Evolutionary conservation across 2,329 filamentous ascomycete genomes (phyloP).

Genomic region (Phialophora expanda): DNA sequence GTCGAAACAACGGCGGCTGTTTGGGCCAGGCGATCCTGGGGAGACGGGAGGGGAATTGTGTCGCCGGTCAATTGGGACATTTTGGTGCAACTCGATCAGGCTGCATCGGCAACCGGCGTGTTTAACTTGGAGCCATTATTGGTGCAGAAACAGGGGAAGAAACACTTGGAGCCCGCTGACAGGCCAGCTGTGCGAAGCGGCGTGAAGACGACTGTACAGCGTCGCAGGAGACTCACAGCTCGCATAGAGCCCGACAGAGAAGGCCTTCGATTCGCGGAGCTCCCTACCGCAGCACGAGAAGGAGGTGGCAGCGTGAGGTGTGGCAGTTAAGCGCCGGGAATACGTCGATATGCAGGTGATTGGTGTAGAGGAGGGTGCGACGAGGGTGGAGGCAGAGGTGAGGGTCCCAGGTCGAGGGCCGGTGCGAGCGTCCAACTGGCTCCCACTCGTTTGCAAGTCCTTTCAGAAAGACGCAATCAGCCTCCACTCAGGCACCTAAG

Average conservation of each 20-base stretch:
- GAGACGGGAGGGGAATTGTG: constrained; percentile 28
- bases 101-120: constrained; percentile 25
- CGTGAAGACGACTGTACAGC: constrained; percentile 15
- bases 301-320: constrained; percentile 20
- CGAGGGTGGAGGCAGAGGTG: not conserved
- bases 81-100: constrained; percentile 25
- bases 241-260: constrained; percentile 25
- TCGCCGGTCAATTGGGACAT: constrained; percentile 35
- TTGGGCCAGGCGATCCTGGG: constrained; percentile 31
- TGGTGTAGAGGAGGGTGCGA: constrained; percentile 6
- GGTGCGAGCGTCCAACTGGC: constrained; percentile 1
- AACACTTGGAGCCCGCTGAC: constrained; percentile 34
- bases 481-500: not conserved
- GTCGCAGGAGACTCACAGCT: constrained; percentile 16
- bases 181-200: constrained; percentile 35
- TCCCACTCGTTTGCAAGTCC: constrained; percentile 11
- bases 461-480: constrained; percentile 18
- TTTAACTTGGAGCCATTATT: constrained; percentile 25
- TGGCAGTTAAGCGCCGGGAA: constrained; percentile 31
- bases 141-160: constrained; percentile 18
- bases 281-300: constrained; percentile 19
- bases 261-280: constrained; percentile 20
- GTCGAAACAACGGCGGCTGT: constrained; percentile 34
- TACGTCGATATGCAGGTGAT: constrained; percentile 12
- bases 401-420: not conserved